Evolutionary conservation across 208 protist species (phyloP).

Genomic region (Endotrypanum monterogeii): DNA sequence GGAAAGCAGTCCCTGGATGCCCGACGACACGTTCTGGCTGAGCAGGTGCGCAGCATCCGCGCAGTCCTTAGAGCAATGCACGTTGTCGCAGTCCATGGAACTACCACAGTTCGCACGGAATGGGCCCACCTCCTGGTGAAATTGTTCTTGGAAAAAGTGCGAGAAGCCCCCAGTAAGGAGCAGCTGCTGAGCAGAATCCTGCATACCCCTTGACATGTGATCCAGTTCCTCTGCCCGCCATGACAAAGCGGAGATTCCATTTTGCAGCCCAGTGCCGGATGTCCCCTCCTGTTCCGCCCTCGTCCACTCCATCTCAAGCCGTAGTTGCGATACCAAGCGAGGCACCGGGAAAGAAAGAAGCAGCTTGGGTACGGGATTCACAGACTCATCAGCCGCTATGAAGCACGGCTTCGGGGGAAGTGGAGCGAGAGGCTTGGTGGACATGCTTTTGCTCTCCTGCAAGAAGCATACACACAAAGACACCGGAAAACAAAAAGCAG

Average conservation of each 20-base stretch:
- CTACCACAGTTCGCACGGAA: neutral
- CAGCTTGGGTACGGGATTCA: constrained; percentile 51
- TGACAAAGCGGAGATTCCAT: constrained; percentile 1
- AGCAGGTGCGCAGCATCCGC: neutral
- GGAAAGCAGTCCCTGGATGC: constrained; percentile 10
- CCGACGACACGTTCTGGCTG: constrained; percentile 4
- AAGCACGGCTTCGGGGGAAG: constrained; percentile 22
- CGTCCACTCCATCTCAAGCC: constrained; percentile 22
- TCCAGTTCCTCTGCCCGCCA: constrained; percentile 25
- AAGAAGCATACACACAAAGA: neutral
- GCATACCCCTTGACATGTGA: constrained; percentile 31
- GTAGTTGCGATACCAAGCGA: constrained; percentile 26
- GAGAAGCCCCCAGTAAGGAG: constrained; percentile 30
- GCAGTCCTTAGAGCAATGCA: neutral
- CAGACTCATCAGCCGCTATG: constrained; percentile 27
- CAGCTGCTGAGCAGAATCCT: constrained; percentile 37
- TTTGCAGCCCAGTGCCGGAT: neutral
- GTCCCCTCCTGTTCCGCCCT: constrained; percentile 7
- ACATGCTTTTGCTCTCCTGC: neutral
- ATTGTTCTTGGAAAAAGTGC: constrained; percentile 50
- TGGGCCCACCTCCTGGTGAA: constrained; percentile 33
- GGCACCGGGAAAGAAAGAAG: constrained; percentile 57
- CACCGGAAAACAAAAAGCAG: neutral
- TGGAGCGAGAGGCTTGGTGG: neutral
- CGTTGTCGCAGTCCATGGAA: neutral